These are phyloP conservation scores for Aspergillus nidulans DNA, from an alignment of 495 filamentous ascomycete genomes.

Conservation along the genomic window DNA sequence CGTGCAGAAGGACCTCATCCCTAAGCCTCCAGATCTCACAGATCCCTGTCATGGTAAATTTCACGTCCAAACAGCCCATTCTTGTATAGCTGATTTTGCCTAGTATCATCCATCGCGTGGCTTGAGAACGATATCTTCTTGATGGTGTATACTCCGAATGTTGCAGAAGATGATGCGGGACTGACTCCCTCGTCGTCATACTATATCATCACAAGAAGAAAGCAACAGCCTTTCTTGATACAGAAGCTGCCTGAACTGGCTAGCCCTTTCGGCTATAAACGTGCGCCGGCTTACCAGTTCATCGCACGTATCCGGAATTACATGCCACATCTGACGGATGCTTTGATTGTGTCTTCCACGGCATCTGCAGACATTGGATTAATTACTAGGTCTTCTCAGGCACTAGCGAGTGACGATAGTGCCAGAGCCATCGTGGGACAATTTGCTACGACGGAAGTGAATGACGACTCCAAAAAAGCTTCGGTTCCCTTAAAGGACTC, in stretches of 20 bases:
- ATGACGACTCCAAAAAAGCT: slow-evolving; percentile 74
- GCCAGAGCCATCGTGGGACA: slow-evolving; percentile 55
- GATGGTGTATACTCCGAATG: slow-evolving; percentile 63
- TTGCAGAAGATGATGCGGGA: slow-evolving; percentile 49
- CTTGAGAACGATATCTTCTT: slow-evolving; percentile 85
- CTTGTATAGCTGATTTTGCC: slow-evolving; percentile 14
- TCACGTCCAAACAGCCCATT: neutral
- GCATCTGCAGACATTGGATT: slow-evolving; percentile 71
- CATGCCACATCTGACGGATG: slow-evolving; percentile 70
- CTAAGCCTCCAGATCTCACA: slow-evolving; percentile 66
- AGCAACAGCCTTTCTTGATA: slow-evolving; percentile 54
- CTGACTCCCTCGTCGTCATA: slow-evolving; percentile 56
- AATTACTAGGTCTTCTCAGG: slow-evolving; percentile 63
- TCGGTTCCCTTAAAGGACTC: slow-evolving; percentile 70
- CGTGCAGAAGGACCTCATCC: slow-evolving; percentile 67
- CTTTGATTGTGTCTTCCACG: slow-evolving; percentile 78
- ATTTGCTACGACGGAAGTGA: slow-evolving; percentile 69
- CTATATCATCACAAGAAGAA: slow-evolving; percentile 68
- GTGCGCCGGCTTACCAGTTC: slow-evolving; percentile 68
- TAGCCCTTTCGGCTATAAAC: slow-evolving; percentile 61
- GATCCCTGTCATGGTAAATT: slow-evolving; percentile 60
- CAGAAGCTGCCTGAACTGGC: slow-evolving; percentile 70
- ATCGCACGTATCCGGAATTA: slow-evolving; percentile 71
- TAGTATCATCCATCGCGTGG: slow-evolving; percentile 85
- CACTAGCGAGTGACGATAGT: slow-evolving; percentile 57